Evolutionary conservation across 768 basidiomycete genomes (phyloP).

Genomic region (Baorangia bicolor): DNA sequence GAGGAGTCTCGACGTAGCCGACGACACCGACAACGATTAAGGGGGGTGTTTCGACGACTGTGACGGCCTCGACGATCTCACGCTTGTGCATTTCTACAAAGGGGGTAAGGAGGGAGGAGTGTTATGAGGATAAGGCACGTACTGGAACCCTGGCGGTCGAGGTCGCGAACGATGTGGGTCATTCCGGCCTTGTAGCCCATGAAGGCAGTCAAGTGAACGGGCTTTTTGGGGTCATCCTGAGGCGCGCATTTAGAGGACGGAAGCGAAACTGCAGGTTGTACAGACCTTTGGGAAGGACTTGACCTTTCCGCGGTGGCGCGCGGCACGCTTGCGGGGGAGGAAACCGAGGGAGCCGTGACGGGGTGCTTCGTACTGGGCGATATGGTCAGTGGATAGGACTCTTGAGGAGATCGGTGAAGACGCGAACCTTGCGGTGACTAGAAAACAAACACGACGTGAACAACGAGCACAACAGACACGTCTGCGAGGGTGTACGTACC

Average conservation of each 20-base stretch:
- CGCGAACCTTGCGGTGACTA: constrained; percentile 84
- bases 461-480: neutral
- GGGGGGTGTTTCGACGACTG: constrained; percentile 94
- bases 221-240: constrained; percentile 99
- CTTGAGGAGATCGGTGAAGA: constrained; percentile 21
- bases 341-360: constrained; percentile 98
- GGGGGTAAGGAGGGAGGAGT: neutral
- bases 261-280: neutral
- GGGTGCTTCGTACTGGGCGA: constrained; percentile 89
- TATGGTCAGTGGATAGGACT: constrained; percentile 17
- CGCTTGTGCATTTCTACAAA: constrained; percentile 98
- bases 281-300: constrained; percentile 98
- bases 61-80: constrained; percentile 98
- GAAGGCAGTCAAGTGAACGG: constrained; percentile 95
- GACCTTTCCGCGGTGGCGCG: constrained; percentile 97
- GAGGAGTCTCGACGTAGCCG: constrained; percentile 99
- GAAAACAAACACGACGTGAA: constrained; percentile 2
- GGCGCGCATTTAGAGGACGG: constrained; percentile 5
- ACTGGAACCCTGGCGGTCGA: constrained; percentile 99
- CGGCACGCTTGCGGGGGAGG: constrained; percentile 94
- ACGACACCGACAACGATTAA: constrained; percentile 97
- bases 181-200: constrained; percentile 99
- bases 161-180: constrained; percentile 99
- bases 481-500: constrained; percentile 40
- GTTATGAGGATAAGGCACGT: constrained; percentile 36